Percentiles rank a stretch among this genome's conserved stretches.
Evolutionary conservation across 2,329 filamentous ascomycete species (phyloP).

Genomic region (Rutstroemia sp.): DNA sequence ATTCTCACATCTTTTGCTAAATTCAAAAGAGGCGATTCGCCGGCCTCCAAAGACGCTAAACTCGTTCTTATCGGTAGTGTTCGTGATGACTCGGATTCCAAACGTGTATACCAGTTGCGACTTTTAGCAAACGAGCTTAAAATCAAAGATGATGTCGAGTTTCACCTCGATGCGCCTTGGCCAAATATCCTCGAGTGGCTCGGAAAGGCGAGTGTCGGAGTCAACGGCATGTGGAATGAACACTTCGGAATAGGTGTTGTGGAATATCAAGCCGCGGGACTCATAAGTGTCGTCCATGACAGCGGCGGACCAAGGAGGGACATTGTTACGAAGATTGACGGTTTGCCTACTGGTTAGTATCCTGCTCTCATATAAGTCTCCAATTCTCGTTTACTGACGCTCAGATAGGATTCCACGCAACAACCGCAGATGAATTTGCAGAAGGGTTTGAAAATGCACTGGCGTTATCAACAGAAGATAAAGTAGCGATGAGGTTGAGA

Average conservation of each 20-base stretch:
- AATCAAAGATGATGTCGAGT: conserved; percentile 77
- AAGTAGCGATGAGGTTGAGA: conserved; percentile 64
- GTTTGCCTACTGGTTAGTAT: conserved; percentile 62
- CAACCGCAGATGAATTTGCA: conserved; percentile 71
- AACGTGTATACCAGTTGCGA: conserved; percentile 79
- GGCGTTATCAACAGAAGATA: conserved; percentile 57
- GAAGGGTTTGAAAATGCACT: conserved; percentile 72
- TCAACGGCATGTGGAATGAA: conserved; percentile 99
- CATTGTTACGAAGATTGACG: conserved; percentile 78
- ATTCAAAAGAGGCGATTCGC: conserved; percentile 53
- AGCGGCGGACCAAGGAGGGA: conserved; percentile 89
- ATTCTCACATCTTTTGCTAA: conserved; percentile 78
- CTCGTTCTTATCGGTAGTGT: conserved; percentile 88
- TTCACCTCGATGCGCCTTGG: conserved; percentile 87
- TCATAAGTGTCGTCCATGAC: conserved; percentile 89
- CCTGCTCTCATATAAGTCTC: neutral
- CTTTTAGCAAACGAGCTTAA: conserved; percentile 79
- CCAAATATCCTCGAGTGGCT: conserved; percentile 77
- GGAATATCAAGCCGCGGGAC: conserved; percentile 91
- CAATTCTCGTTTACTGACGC: conserved; percentile 5
- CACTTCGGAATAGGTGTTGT: conserved; percentile 98
- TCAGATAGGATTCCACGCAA: conserved; percentile 72
- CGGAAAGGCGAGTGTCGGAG: conserved; percentile 69
- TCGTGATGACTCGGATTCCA: conserved; percentile 73
- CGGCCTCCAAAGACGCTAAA: conserved; percentile 48